Conservation (phyloP, 176 grass and related monocot genomes). For the Bolboschoenus planiculmis region DNA sequence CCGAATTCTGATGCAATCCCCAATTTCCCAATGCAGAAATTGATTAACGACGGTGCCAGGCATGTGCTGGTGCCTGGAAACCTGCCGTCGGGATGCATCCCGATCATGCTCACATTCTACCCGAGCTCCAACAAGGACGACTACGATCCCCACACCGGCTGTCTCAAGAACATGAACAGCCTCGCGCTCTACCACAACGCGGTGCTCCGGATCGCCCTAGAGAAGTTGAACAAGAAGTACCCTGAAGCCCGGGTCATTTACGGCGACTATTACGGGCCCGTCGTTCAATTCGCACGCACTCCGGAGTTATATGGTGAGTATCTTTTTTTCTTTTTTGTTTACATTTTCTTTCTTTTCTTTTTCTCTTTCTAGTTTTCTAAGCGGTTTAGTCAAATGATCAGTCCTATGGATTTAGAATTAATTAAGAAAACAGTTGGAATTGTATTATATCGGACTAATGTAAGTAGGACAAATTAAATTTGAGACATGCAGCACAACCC, state of each 20-base stretch:
- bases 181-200: slow-evolving; percentile 39
- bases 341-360: background rate
- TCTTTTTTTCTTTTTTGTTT: background rate
- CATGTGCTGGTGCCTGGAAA: slow-evolving; percentile 35
- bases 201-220: slow-evolving; percentile 19
- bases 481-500: too few species aligned
- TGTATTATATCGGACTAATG: background rate
- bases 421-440: background rate
- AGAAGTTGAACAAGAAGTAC: slow-evolving; percentile 5
- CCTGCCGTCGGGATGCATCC: slow-evolving; percentile 39
- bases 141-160: slow-evolving; percentile 33
- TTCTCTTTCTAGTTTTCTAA: background rate
- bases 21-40: slow-evolving; percentile 30
- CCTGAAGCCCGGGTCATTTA: slow-evolving; percentile 22
- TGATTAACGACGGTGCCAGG: slow-evolving; percentile 41
- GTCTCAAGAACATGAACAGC: slow-evolving; percentile 40
- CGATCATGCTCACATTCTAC: slow-evolving; percentile 25
- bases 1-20: background rate
- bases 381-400: background rate
- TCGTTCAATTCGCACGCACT: slow-evolving; percentile 29
- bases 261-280: slow-evolving; percentile 37
- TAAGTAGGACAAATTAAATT: background rate
- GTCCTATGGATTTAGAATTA: background rate
- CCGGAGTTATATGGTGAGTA: slow-evolving; percentile 29
- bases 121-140: background rate